Conservation (phyloP, 2,329 filamentous ascomycete species). For the Microdochium paspali region DNA sequence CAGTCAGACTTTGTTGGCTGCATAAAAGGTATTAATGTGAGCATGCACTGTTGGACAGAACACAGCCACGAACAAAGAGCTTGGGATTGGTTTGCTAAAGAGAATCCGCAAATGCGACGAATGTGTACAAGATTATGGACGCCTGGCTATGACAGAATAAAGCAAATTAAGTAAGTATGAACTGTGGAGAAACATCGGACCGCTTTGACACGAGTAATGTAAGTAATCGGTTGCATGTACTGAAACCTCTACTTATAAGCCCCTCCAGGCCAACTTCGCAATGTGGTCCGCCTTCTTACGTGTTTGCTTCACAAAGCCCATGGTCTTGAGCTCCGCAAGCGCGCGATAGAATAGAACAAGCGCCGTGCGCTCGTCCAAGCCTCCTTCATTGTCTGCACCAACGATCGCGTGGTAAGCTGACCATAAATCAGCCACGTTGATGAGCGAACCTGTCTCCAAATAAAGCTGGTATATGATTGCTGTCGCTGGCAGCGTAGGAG, state of each 20-base stretch:
- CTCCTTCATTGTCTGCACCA: conserved; percentile 31
- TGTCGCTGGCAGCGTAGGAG: conserved; percentile 57
- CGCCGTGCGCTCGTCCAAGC: conserved; percentile 41
- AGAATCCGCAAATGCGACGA: too few species aligned
- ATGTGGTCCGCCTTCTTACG: conserved; percentile 90
- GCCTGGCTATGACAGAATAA: too few species aligned
- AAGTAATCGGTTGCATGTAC: too few species aligned
- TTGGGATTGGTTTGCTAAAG: too few species aligned
- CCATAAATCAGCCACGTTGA: conserved; percentile 76
- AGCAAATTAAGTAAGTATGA: too few species aligned
- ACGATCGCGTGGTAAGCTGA: conserved; percentile 62
- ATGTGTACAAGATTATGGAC: too few species aligned
- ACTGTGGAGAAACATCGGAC: too few species aligned
- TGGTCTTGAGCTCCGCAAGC: conserved; percentile 71
- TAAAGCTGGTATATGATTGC: conserved; percentile 73
- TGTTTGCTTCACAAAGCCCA: conserved; percentile 83
- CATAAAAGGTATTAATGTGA: too few species aligned
- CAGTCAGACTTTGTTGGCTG: too few species aligned
- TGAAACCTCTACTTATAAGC: conserved; percentile 50
- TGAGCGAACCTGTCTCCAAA: conserved; percentile 63
- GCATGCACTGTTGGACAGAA: too few species aligned
- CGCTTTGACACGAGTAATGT: too few species aligned
- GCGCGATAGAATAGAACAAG: conserved; percentile 77
- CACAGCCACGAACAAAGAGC: too few species aligned
- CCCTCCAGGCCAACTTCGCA: conserved; percentile 67